Base-by-base conservation (phyloP, 2,329 filamentous ascomycete genomes). In the Neopestalotiopsis clavispora region DNA sequence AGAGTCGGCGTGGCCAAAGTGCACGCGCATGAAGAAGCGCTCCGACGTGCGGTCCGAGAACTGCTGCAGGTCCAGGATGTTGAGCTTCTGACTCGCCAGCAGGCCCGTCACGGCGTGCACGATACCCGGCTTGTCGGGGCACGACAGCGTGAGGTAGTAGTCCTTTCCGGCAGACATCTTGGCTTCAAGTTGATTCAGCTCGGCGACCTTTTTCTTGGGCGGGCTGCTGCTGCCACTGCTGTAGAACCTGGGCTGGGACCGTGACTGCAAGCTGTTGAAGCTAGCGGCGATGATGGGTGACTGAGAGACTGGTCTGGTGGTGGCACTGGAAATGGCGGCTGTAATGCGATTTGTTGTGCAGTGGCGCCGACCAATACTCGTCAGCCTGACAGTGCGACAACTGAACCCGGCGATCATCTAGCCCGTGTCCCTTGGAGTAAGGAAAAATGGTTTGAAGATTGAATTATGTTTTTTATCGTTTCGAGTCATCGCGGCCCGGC, bases 11-110 rank as follows among this genome's bases (percentile, higher is more conserved):
- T 91, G 88, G 10, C 89, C 91, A 75, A 95, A 95, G 80, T 95
- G 93, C 74, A 95, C 92, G 78, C 93, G 89, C 93, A 96, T 95
- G 84, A 96, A 96, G 85, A 96, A 96, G 69, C 87, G 91, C 78
- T 92, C 84, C 23, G 91, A 92, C 30, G 85, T 87, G 32, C 90
- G 89, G 81, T 95, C 93, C 57, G 90, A 92, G 84, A 94, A 96
- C 82, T 96, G 93, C 82, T 94, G 93, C 72, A 94, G 88, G 81
- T 96, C 92, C 72, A 95, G 84, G 78, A 96, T 93, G 81, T 94
- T 96, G 82, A 95, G 87, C 75, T 89, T 87, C 79, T 93, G 88
- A 71, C 87, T 82, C 61, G 92, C 92, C 71, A 96, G 88, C 74
- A 95, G 86, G 71, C 90, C 92, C 7, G 93, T 95, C 73, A 96